Conservation (phyloP, 129 eudicot genomes). For the Flaveria brownii region DNA sequence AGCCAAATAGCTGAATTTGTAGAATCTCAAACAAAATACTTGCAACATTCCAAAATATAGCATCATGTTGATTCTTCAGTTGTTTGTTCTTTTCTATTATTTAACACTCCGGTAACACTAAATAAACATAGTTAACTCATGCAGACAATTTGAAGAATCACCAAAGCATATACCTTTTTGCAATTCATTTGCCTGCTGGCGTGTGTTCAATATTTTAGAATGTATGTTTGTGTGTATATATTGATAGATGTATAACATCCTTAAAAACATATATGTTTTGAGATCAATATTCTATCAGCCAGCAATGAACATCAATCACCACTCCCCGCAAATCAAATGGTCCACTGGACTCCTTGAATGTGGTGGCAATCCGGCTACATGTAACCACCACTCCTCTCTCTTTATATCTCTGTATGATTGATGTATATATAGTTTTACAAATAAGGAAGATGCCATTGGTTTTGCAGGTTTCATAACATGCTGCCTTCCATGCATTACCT, state of each 20-base stretch:
- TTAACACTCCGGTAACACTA: neutral
- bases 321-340: slow-evolving; percentile 20
- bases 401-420: too few relatives aligned
- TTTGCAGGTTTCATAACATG: slow-evolving; percentile 51
- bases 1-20: neutral
- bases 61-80: neutral
- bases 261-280: neutral
- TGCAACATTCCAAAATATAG: neutral
- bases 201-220: neutral
- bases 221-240: neutral
- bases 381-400: slow-evolving; percentile 1
- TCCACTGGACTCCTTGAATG: slow-evolving; percentile 19
- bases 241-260: neutral
- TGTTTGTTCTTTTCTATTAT: neutral
- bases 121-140: neutral
- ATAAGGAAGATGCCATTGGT: neutral
- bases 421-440: neutral
- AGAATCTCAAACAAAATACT: neutral
- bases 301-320: slow-evolving; percentile 16
- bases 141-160: neutral
- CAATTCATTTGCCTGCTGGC: slow-evolving; percentile 14
- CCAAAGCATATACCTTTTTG: neutral
- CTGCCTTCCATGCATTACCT: slow-evolving; percentile 53
- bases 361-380: slow-evolving; percentile 19
- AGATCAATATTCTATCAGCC: neutral